phyloP scores from a whole-genome alignment of 2,329 filamentous ascomycete genomes.

The Ascochyta fabae region DNA sequence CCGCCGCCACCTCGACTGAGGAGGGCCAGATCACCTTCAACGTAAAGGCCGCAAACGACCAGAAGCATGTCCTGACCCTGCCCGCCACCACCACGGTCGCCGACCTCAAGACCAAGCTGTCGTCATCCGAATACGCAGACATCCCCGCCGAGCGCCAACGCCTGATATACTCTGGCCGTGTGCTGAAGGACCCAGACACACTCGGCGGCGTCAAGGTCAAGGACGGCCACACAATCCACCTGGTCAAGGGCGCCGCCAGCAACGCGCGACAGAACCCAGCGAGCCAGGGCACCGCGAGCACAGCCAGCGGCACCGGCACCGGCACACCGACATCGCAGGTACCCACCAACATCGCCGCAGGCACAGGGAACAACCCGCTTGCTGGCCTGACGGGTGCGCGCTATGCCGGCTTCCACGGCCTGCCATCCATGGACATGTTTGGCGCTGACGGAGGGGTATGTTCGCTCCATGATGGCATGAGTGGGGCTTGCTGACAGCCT shows the following conservation, averaged over 20 bases:
- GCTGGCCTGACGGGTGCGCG: conserved; percentile 90
- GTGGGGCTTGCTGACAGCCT: conserved; percentile 25
- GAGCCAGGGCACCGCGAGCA: conserved; percentile 52
- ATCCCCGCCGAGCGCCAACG: conserved; percentile 88
- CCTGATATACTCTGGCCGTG: conserved; percentile 95
- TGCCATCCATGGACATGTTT: conserved; percentile 88
- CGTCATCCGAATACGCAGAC: conserved; percentile 81
- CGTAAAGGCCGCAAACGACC: conserved; percentile 94
- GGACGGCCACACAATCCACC: conserved; percentile 90
- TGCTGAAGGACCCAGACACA: conserved; percentile 93
- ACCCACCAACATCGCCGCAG: conserved; percentile 79
- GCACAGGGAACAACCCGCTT: conserved; percentile 81
- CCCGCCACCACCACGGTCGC: conserved; percentile 75
- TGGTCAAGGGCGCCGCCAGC: conserved; percentile 95
- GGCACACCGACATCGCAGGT: conserved; percentile 65
- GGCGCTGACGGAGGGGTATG: conserved; percentile 92
- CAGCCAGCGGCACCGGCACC: conserved; percentile 49
- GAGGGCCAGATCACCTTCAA: conserved; percentile 91
- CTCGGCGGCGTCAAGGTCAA: conserved; percentile 92
- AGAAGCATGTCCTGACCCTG: conserved; percentile 83
- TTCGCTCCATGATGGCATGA: conserved; percentile 30
- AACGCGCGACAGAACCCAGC: conserved; percentile 69
- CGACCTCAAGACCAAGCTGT: conserved; percentile 89
- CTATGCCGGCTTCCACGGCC: conserved; percentile 88
- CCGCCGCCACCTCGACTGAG: conserved; percentile 55